phyloP scores from a whole-genome alignment of 805 yeast genomes.

The Lipomyces orientalis region DNA sequence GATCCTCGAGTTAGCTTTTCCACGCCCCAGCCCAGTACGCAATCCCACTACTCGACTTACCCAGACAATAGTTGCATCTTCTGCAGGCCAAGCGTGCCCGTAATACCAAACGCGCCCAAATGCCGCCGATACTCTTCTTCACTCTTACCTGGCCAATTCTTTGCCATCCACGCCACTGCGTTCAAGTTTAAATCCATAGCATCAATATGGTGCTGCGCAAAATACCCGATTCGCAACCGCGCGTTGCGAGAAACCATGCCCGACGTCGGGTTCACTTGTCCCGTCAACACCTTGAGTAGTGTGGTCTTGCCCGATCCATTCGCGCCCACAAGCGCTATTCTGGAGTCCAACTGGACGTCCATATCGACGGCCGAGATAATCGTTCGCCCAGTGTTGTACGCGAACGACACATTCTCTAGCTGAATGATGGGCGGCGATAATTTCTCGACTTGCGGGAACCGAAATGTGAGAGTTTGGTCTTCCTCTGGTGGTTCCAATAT shows the following conservation, averaged over 20 bases:
- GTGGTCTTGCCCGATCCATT: slow-evolving; percentile 99
- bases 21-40: background rate
- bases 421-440: slow-evolving; percentile 93
- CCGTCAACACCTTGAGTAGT: slow-evolving; percentile 83
- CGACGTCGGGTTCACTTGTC: slow-evolving; percentile 69
- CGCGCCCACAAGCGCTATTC: slow-evolving; percentile 97
- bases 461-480: slow-evolving; percentile 81
- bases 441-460: slow-evolving; percentile 93
- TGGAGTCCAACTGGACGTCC: slow-evolving; percentile 89
- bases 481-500: slow-evolving; percentile 92
- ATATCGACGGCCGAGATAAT: slow-evolving; percentile 79
- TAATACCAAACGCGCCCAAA: slow-evolving; percentile 95
- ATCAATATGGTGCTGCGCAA: slow-evolving; percentile 98
- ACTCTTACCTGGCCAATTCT: slow-evolving; percentile 85
- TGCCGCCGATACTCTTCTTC: slow-evolving; percentile 98
- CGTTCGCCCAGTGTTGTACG: slow-evolving; percentile 68
- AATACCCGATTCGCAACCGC: slow-evolving; percentile 90
- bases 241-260: slow-evolving; percentile 84
- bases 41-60: background rate
- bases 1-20: slow-evolving; percentile 3
- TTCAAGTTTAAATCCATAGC: slow-evolving; percentile 86
- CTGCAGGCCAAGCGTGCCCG: slow-evolving; percentile 91
- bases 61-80: slow-evolving; percentile 90
- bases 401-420: slow-evolving; percentile 83
- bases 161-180: slow-evolving; percentile 95